A percentile compares a stretch with the other conserved stretches of the same genome.
phyloP scores from a whole-genome alignment of 306 rosid genomes.

The Geum urbanum region DNA sequence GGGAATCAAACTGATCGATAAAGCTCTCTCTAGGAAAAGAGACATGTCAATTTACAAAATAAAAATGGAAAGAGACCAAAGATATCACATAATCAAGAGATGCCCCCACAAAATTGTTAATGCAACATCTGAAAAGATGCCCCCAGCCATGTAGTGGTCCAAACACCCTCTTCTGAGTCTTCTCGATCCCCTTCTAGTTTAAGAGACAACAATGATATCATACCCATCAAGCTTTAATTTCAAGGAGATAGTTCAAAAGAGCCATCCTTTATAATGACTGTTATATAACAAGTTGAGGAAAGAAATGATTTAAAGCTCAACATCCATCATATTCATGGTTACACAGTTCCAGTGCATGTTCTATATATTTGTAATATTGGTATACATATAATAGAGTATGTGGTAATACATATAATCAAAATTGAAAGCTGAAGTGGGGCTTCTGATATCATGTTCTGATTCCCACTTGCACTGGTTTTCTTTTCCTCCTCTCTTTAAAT shows the following conservation, averaged over 20 bases:
- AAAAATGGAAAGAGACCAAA: constrained; percentile 19
- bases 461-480: constrained; percentile 33
- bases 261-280: constrained; percentile 45
- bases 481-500: neutral
- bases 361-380: constrained; percentile 6
- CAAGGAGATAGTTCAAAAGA: constrained; percentile 48
- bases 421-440: constrained; percentile 24
- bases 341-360: constrained; percentile 31
- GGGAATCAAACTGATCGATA: too few species aligned
- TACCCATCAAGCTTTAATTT: constrained; percentile 52
- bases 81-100: constrained; percentile 25
- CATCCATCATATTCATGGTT: constrained; percentile 35
- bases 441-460: constrained; percentile 30
- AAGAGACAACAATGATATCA: constrained; percentile 59
- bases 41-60: constrained; percentile 18
- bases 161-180: constrained; percentile 18
- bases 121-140: constrained; percentile 62
- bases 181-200: constrained; percentile 28
- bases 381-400: too few species aligned
- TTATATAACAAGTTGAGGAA: constrained; percentile 28
- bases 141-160: constrained; percentile 48
- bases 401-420: too few species aligned
- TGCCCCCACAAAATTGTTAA: constrained; percentile 40
- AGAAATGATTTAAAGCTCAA: constrained; percentile 13
- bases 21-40: too few species aligned